Percentiles rank a stretch among this genome's conserved stretches.
Evolutionary conservation across 2,329 filamentous ascomycete genomes (phyloP).

Genomic region (Didymella lethalis): DNA sequence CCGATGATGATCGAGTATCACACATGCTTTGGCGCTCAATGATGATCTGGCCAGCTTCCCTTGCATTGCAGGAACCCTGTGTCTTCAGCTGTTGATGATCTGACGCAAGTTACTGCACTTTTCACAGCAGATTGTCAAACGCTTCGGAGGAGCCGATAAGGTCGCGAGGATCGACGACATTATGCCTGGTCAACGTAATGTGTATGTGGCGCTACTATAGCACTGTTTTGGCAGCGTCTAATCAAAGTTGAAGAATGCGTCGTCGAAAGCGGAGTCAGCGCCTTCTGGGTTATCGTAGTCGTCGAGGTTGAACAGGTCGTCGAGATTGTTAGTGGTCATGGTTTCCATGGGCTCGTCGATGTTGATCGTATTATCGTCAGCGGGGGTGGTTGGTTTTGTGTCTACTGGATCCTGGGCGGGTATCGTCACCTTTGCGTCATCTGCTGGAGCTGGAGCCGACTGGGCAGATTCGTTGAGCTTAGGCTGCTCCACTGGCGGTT

Average conservation of each 20-base stretch:
- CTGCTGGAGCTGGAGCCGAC: background rate
- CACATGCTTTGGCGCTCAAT: background rate
- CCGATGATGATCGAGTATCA: background rate
- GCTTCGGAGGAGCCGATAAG: background rate
- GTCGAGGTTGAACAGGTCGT: slow-evolving; percentile 49
- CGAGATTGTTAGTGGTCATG: slow-evolving; percentile 43
- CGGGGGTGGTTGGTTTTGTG: slow-evolving; percentile 9
- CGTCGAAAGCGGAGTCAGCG: slow-evolving; percentile 46
- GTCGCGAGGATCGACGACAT: background rate
- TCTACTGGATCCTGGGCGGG: slow-evolving; percentile 8
- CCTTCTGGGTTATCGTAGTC: slow-evolving; percentile 44
- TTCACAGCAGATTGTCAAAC: background rate
- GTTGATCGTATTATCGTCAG: slow-evolving; percentile 8
- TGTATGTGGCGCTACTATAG: background rate
- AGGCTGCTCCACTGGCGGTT: slow-evolving; percentile 15
- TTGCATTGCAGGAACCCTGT: background rate
- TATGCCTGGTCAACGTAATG: background rate
- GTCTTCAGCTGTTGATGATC: background rate
- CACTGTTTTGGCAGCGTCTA: slow-evolving; percentile 7
- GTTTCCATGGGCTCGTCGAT: slow-evolving; percentile 39
- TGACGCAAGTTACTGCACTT: background rate
- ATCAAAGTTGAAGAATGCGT: slow-evolving; percentile 50
- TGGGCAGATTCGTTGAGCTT: slow-evolving; percentile 19
- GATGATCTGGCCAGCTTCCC: background rate
- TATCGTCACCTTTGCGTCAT: slow-evolving; percentile 10